These are phyloP conservation scores for Torrubiella hemipterigena DNA, from an alignment of 2,329 filamentous ascomycete species.

Conservation along the genomic window DNA sequence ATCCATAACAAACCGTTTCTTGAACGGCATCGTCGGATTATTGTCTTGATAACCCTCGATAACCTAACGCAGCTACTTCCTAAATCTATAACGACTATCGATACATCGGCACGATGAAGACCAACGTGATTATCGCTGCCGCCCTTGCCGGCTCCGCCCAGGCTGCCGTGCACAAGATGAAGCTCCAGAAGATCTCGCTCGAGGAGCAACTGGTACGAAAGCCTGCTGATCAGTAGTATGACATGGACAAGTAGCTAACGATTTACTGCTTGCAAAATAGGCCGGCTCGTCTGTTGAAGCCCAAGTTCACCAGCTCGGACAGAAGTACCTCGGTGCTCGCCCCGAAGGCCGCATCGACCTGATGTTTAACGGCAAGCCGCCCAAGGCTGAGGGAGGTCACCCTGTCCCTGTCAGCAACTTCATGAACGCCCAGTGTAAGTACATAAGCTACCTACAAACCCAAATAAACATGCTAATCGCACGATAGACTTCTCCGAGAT, in stretches of 20 bases:
- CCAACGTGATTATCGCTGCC: conserved; percentile 64
- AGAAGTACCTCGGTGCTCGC: conserved; percentile 87
- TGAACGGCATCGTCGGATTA: no score
- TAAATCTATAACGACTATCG: no score
- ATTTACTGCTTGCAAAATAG: conserved; percentile 27
- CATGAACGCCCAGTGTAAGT: conserved; percentile 94
- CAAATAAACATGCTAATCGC: no score
- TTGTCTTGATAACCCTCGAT: no score
- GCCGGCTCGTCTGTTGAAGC: conserved; percentile 66
- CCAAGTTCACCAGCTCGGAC: conserved; percentile 71
- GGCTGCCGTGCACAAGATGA: conserved; percentile 88
- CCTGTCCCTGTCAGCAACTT: conserved; percentile 91
- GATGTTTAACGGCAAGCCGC: conserved; percentile 66
- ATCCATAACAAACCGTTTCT: not conserved
- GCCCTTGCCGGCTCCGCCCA: conserved; percentile 72
- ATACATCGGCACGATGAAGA: conserved; percentile 65
- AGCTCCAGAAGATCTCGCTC: conserved; percentile 92
- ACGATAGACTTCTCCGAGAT: conserved; percentile 97
- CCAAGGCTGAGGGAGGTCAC: conserved; percentile 57
- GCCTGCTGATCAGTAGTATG: not conserved
- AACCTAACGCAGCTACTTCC: no score
- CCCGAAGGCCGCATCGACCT: conserved; percentile 58
- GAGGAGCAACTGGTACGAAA: conserved; percentile 75
- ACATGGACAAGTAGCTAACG: not conserved
- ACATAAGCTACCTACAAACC: not conserved